Percentiles rank a stretch among this genome's conserved stretches.
Conservation (phyloP, 495 filamentous ascomycete species). For the Neurospora hispaniola region DNA sequence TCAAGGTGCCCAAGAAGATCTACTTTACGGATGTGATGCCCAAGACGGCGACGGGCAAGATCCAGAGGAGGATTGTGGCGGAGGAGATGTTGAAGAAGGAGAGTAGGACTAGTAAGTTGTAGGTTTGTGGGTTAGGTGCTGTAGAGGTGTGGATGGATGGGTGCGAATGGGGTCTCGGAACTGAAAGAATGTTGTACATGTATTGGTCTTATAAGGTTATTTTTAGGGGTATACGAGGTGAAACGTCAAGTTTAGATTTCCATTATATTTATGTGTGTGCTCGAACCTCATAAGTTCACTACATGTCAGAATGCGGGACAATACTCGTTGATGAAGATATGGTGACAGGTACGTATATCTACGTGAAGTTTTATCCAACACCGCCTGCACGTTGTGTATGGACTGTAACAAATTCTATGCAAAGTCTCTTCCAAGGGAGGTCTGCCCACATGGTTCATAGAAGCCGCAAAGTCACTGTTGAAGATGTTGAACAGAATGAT, state of each 20-base stretch:
- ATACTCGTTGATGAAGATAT: neutral
- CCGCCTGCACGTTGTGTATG: neutral
- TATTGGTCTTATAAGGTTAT: neutral
- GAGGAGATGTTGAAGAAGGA: slow-evolving; percentile 61
- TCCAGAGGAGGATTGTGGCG: slow-evolving; percentile 70
- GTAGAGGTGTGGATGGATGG: neutral
- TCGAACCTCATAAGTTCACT: neutral
- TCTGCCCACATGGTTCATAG: neutral
- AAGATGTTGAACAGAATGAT: neutral
- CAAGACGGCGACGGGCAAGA: slow-evolving; percentile 84
- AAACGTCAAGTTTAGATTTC: neutral
- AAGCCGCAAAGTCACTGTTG: neutral
- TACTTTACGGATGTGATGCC: slow-evolving; percentile 74
- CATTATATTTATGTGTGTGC: neutral
- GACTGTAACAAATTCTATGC: no score
- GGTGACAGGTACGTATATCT: neutral
- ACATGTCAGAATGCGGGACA: neutral
- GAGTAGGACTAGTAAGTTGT: slow-evolving; percentile 28
- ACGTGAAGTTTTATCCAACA: neutral
- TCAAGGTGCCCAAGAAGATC: slow-evolving; percentile 78
- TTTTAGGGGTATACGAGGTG: neutral
- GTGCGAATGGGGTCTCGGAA: no score
- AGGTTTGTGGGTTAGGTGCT: neutral
- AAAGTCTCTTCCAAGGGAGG: no score
- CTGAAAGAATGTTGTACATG: neutral